A percentile compares a stretch with the other conserved stretches of the same genome.
Conservation (phyloP, 2,329 filamentous ascomycete genomes). For the Pseudopithomyces maydicus region DNA sequence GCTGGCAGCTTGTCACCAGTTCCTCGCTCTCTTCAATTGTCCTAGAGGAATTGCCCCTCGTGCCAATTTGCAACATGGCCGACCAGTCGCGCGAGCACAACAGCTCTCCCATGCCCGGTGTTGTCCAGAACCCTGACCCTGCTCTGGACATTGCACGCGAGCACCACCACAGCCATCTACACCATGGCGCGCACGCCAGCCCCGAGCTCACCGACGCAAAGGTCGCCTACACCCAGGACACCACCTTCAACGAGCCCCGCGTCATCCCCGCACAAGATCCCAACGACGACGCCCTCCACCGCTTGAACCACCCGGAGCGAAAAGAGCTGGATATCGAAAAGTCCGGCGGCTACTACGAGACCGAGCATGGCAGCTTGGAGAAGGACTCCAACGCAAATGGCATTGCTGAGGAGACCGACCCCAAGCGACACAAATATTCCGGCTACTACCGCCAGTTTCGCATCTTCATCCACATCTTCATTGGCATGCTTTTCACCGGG, state of each 20-base stretch:
- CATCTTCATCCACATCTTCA: constrained; percentile 46
- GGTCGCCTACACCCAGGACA: constrained; percentile 42
- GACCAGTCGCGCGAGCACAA: constrained; percentile 38
- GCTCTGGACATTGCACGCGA: constrained; percentile 44
- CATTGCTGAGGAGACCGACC: constrained; percentile 30
- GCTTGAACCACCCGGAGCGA: constrained; percentile 35
- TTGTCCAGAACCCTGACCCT: constrained; percentile 41
- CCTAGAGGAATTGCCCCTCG: constrained; percentile 34
- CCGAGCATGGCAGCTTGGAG: constrained; percentile 49
- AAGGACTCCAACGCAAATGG: constrained; percentile 27
- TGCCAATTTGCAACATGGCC: constrained; percentile 38
- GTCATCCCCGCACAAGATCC: constrained; percentile 37
- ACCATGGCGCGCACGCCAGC: constrained; percentile 41
- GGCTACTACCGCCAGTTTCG: constrained; percentile 46
- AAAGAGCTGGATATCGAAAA: constrained; percentile 40
- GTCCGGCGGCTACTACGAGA: constrained; percentile 41
- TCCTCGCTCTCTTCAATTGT: constrained; percentile 30
- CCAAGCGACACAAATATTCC: constrained; percentile 39
- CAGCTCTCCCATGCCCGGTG: constrained; percentile 39
- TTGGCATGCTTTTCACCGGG: constrained; percentile 59
- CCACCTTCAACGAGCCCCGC: constrained; percentile 39
- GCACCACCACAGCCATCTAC: constrained; percentile 46
- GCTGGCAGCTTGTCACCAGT: constrained; percentile 23
- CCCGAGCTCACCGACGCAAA: constrained; percentile 30
- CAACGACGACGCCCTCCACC: constrained; percentile 50